phyloP scores from a whole-genome alignment of 2,329 filamentous ascomycete species.

The Fusarium nelsonii region DNA sequence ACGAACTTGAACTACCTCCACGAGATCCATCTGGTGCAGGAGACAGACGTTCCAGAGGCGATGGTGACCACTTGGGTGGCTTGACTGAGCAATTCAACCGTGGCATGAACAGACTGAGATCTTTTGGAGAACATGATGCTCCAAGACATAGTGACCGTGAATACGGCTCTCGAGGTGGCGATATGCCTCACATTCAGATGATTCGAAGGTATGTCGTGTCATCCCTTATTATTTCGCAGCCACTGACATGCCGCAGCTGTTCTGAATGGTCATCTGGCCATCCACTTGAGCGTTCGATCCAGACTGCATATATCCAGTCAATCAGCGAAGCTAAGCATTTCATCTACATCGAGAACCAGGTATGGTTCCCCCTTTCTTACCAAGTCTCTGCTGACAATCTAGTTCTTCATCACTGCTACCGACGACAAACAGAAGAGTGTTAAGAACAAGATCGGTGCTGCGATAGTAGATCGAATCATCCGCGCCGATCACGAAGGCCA shows the following conservation, averaged over 20 bases:
- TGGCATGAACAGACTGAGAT: constrained; percentile 56
- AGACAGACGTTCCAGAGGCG: constrained; percentile 34
- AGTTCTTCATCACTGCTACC: constrained; percentile 89
- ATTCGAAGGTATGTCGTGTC: constrained; percentile 58
- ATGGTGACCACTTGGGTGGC: constrained; percentile 57
- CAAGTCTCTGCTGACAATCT: neutral
- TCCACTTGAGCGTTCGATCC: constrained; percentile 78
- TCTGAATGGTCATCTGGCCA: constrained; percentile 66
- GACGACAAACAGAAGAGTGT: constrained; percentile 77
- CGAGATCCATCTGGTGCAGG: constrained; percentile 21
- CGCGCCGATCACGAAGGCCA: constrained; percentile 75
- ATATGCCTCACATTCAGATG: constrained; percentile 61
- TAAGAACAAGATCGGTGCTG: constrained; percentile 81
- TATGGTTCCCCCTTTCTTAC: constrained; percentile 35
- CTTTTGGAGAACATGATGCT: constrained; percentile 50
- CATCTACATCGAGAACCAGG: constrained; percentile 83
- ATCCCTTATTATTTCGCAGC: neutral
- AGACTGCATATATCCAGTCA: constrained; percentile 82
- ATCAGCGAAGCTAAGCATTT: constrained; percentile 78
- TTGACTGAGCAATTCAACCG: constrained; percentile 59
- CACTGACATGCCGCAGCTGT: constrained; percentile 52
- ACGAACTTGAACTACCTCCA: constrained; percentile 38
- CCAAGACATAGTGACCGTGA: constrained; percentile 25
- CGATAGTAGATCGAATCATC: constrained; percentile 81
- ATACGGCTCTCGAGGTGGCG: constrained; percentile 21